Conservation (phyloP, 2,329 filamentous ascomycete genomes). For the Lachnellula arida region DNA sequence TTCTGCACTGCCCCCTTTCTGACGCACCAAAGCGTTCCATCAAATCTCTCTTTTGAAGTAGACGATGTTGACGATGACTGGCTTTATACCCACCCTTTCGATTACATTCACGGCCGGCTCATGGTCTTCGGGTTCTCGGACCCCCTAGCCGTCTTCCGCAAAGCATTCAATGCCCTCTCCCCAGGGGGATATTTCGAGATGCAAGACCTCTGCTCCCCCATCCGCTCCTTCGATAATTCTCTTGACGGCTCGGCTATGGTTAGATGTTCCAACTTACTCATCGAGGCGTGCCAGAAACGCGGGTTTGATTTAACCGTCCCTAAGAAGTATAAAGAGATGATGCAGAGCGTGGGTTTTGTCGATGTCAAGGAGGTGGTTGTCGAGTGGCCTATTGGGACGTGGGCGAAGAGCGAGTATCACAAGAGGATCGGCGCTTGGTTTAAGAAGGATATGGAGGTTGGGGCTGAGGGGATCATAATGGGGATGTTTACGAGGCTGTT, state of each 20-base stretch:
- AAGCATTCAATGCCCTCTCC: constrained; percentile 13
- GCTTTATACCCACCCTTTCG: constrained; percentile 42
- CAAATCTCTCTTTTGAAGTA: constrained; percentile 68
- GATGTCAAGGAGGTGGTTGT: constrained; percentile 37
- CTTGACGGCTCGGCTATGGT: constrained; percentile 17
- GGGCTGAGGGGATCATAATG: constrained; percentile 5
- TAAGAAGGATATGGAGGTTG: constrained; percentile 4
- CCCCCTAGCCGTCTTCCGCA: constrained; percentile 37
- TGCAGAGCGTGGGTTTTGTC: constrained; percentile 18
- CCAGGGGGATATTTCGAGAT: constrained; percentile 31
- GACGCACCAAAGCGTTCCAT: constrained; percentile 46
- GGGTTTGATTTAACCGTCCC: constrained; percentile 8
- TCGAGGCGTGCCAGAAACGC: background rate
- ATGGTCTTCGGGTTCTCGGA: constrained; percentile 51
- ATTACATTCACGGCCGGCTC: constrained; percentile 53
- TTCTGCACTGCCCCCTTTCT: background rate
- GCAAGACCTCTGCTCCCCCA: constrained; percentile 24
- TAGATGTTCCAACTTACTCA: background rate
- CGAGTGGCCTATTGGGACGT: constrained; percentile 38
- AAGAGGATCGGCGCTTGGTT: constrained; percentile 9
- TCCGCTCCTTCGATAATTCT: constrained; percentile 9
- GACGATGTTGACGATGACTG: constrained; percentile 34
- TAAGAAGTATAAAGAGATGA: constrained; percentile 11
- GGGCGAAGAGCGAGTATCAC: constrained; percentile 5
- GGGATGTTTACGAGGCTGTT: constrained; percentile 10